Base-by-base conservation (phyloP, 2,329 filamentous ascomycete species). In the Ceratocystis diversiconidia region DNA sequence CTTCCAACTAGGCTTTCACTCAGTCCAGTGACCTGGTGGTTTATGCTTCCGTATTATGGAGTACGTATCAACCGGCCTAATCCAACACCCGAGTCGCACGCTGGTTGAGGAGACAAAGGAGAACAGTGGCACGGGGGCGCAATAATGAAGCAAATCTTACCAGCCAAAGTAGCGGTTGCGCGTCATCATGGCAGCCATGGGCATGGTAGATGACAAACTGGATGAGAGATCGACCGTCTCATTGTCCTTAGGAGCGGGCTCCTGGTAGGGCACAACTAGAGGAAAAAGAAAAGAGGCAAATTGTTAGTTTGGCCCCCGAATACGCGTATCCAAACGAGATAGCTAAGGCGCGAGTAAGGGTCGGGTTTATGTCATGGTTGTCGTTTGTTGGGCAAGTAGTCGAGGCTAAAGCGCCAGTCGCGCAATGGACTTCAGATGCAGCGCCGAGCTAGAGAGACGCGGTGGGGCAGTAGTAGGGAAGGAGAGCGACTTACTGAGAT, bases 111-210 rank as follows among this genome's bases (percentile, higher is more conserved):
- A 32, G 30, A 32, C 30, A 32, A 32, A 32, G 30, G 30, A 32
- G 30, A 32, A 32, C 30, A 32, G 30, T 32, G 30, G 30, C 30
- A 7, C 30, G 30, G 17, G 22, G 2, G 25, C 25, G 25, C 15
- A 30, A 28, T 28, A 10, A 8, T 3, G 25, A 5, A 30, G 25
- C 50, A 57, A n/a, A 60, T 73, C 78, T 68, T 75, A 84, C 82
- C 84, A 87, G 73, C 84, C 84, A 66, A 87, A 77, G 72, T 83
- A 94, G 82, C 89, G 88, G 78, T 95, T 96, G 70, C 91, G 83
- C 71, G 88, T 94, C 74, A 96, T 94, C 82, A 96, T 95, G 69
- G 92, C 92, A 67, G 90, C 91, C 92, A 96, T 96, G 67, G 92
- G 92, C 73, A 97, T 80, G 44, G 92, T 95, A 73, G 87, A 92